Percentiles rank a stretch among this genome's conserved stretches.
Evolutionary conservation across 345 rosid genomes (phyloP).

Genomic region (Cardiospermum halicacabum): DNA sequence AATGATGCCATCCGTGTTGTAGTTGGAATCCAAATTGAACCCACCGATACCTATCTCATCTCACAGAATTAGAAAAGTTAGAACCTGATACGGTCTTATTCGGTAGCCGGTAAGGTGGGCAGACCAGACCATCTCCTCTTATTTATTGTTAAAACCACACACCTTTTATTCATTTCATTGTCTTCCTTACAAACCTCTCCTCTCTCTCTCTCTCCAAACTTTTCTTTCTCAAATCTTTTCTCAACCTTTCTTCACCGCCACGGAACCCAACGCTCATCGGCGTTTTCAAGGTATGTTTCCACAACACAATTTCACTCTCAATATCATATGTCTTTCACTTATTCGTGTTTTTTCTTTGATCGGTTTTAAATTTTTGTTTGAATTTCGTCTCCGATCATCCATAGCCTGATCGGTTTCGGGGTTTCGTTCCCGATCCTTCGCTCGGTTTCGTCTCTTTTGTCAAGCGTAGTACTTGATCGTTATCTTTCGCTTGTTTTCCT

Average conservation of each 20-base stretch:
- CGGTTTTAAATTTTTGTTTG: neutral
- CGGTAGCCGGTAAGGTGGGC: conserved; percentile 28
- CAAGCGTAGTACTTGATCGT: conserved; percentile 12
- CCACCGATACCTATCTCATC: too few relatives aligned
- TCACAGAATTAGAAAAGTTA: neutral
- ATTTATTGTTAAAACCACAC: conserved; percentile 14
- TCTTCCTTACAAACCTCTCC: conserved; percentile 6
- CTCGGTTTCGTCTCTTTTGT: neutral
- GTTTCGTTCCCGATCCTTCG: conserved; percentile 8
- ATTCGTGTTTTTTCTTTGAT: neutral
- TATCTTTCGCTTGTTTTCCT: conserved; percentile 2
- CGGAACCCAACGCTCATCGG: conserved; percentile 5
- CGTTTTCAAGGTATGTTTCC: conserved; percentile 17
- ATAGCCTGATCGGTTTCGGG: conserved; percentile 3
- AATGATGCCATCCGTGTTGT: too few relatives aligned
- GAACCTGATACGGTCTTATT: conserved; percentile 4
- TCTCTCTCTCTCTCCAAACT: neutral
- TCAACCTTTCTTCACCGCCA: conserved; percentile 11
- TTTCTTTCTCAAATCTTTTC: neutral
- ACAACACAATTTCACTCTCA: neutral
- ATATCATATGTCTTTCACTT: neutral
- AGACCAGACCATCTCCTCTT: conserved; percentile 17
- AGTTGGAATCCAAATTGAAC: too few relatives aligned
- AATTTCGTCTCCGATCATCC: conserved; percentile 17
- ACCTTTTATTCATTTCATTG: conserved; percentile 16